These are phyloP conservation scores for Trapa incisa DNA, from an alignment of 345 rosid species.

Conservation along the genomic window DNA sequence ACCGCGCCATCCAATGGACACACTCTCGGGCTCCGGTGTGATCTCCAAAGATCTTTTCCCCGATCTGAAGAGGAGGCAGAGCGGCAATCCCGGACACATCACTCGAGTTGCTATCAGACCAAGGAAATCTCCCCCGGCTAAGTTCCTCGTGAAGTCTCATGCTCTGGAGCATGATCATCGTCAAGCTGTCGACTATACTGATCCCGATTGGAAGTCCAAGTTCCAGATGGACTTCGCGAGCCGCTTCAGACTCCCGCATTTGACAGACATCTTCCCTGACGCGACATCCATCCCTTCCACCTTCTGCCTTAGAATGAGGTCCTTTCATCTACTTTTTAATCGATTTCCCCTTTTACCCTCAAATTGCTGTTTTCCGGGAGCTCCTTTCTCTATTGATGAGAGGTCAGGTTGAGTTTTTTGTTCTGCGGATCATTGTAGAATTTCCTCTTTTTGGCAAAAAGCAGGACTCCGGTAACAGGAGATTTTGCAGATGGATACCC, in stretches of 20 bases:
- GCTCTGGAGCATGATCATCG: constrained; percentile 1
- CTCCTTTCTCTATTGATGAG: background rate
- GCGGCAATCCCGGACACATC: background rate
- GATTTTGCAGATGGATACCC: constrained; percentile 73
- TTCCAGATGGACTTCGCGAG: constrained; percentile 58
- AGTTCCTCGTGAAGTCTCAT: background rate
- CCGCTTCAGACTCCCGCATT: constrained; percentile 67
- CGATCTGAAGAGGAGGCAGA: background rate
- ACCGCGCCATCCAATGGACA: constrained; percentile 2
- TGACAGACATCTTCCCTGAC: constrained; percentile 63
- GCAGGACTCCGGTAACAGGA: constrained; percentile 55
- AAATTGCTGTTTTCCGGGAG: background rate
- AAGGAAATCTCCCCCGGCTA: background rate
- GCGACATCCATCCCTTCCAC: constrained; percentile 63
- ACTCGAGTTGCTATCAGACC: background rate
- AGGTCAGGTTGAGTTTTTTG: background rate
- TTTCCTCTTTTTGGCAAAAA: background rate
- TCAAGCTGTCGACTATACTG: constrained; percentile 42
- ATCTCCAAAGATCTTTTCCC: background rate
- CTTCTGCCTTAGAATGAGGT: constrained; percentile 89
- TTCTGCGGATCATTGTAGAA: background rate
- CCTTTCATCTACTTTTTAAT: background rate
- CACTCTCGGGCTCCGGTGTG: background rate
- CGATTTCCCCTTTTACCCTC: background rate
- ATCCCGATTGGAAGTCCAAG: constrained; percentile 67